phyloP scores from a whole-genome alignment of 306 rosid species.

The Clitoria ternatea region DNA sequence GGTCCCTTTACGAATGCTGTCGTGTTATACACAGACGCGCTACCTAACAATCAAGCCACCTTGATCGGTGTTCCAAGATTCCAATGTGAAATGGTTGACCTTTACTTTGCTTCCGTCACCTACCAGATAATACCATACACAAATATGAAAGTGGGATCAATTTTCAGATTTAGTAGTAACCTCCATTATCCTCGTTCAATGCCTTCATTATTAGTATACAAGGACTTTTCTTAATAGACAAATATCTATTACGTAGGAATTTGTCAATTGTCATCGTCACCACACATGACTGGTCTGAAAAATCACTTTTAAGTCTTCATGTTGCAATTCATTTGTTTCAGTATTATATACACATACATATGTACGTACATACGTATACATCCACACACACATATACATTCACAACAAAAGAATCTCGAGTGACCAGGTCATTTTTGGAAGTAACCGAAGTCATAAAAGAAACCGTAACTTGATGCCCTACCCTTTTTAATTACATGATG shows the following conservation, averaged over 20 bases:
- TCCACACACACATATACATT: too few relatives aligned
- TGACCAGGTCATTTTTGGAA: not conserved
- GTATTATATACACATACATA: too few relatives aligned
- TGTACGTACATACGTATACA: too few relatives aligned
- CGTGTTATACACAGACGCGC: not conserved
- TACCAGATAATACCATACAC: not conserved
- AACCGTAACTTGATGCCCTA: not conserved
- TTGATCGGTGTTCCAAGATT: constrained; percentile 13
- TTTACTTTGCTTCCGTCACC: not conserved
- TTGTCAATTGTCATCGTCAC: not conserved
- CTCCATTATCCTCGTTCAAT: not conserved
- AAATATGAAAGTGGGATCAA: not conserved
- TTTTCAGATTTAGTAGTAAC: not conserved
- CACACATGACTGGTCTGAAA: not conserved
- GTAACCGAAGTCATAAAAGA: too few relatives aligned
- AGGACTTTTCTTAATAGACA: constrained; percentile 3
- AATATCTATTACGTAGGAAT: not conserved
- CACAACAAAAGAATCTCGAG: too few relatives aligned
- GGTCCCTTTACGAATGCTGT: not conserved
- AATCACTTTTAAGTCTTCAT: not conserved
- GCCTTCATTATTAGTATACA: not conserved
- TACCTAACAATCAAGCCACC: constrained; percentile 20
- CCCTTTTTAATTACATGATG: not conserved
- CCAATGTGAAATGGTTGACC: constrained; percentile 1
- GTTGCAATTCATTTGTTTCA: not conserved